Evolutionary conservation across 441 rosid species (phyloP), one percentile per base, ranked within the genome.

Genomic region (Brassica balearica): DNA sequence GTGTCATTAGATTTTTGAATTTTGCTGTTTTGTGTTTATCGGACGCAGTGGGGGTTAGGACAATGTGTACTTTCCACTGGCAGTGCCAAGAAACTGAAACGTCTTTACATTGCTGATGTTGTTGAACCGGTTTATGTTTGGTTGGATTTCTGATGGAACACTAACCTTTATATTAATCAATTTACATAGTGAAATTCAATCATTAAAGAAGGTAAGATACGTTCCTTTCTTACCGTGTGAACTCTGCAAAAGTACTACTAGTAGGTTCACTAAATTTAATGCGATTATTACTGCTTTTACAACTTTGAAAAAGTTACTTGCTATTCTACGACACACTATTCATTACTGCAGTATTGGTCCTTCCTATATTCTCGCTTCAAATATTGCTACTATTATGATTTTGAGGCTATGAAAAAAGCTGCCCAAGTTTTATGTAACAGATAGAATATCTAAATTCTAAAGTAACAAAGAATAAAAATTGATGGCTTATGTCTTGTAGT

Each of bases 281-380:
- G 69, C 76, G 19, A 68, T 29, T 77, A 27, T 72, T 72, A 77
- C 72, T 72, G 17, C 73, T 75, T 68, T 43, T 56, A 4, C 64
- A 66, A 69, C 19, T 23, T 23, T 67, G 15, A 8, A 27, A 53
- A 72, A 73, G 82, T 60, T 78, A 27, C 70, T 68, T 61, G 74
- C 74, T 73, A 68, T 73, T 78, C 69, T 72, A 73, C 15, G 41
- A 73, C 77, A 67, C 48, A 66, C 68, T 78, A 66, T 72, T 78
- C 36, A 72, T 72, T 60, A 60, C 27, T 59, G 56, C 62, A 14
- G 15, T 38, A 25, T 55, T 51, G 36, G 81, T 65, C 76, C 29
- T 32, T 2, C 5, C 11, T 2, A 15, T 68, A 27, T 25, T 25
- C 20, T 58, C 3, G 9, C n/a, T 23, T 23, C 67, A n/a, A 55